Evolutionary conservation across 2,329 filamentous ascomycete genomes (phyloP).

Genomic region (Drechslerella dactyloides): DNA sequence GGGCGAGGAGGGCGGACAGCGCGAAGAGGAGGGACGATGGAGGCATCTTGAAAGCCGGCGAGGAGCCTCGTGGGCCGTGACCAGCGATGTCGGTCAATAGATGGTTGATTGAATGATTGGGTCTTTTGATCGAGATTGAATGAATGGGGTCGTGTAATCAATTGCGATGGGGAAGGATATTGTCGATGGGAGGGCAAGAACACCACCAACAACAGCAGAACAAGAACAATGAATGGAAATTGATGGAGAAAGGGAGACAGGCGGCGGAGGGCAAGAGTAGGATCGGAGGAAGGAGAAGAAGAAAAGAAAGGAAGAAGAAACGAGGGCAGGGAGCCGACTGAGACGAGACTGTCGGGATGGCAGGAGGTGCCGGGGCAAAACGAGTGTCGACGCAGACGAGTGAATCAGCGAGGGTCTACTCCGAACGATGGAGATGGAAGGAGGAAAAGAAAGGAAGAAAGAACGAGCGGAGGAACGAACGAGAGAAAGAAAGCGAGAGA

Average conservation of each 20-base stretch:
- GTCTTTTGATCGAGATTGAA: neutral
- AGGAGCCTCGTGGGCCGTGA: constrained; percentile 1
- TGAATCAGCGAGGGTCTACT: constrained; percentile 6
- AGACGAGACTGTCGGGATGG: constrained; percentile 26
- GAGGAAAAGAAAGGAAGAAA: constrained; percentile 14
- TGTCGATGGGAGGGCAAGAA: no score
- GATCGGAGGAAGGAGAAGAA: constrained; percentile 3
- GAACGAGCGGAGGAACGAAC: neutral
- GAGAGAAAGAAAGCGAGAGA: constrained; percentile 19
- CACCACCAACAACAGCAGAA: no score
- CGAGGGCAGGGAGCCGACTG: neutral
- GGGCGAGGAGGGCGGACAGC: constrained; percentile 16
- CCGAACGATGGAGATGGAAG: constrained; percentile 7
- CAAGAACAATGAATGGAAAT: constrained; percentile 1
- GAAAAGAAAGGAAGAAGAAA: constrained; percentile 16
- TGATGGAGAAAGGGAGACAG: constrained; percentile 15
- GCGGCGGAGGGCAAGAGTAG: constrained; percentile 6
- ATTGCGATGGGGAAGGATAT: no score
- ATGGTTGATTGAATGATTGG: neutral
- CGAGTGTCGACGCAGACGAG: no score
- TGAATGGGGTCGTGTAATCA: no score
- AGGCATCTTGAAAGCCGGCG: no score
- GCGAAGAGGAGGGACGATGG: constrained; percentile 31
- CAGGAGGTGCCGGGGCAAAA: constrained; percentile 27
- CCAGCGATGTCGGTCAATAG: neutral